phyloP scores from a whole-genome alignment of 2,329 filamentous ascomycete genomes.

The Apiospora kogelbergensis region DNA sequence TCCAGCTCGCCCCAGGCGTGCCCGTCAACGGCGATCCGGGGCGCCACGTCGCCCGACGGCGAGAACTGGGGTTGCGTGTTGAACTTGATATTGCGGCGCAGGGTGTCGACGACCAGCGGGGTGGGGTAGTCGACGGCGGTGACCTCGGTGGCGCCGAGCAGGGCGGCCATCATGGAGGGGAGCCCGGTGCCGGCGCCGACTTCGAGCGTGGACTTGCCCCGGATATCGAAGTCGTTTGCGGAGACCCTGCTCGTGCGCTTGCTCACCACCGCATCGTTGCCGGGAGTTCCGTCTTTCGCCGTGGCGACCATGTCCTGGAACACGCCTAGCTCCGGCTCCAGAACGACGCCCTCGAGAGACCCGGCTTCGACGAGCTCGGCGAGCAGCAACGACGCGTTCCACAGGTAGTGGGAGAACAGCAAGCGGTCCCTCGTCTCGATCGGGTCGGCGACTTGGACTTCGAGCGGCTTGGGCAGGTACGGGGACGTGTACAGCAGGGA shows the following conservation, averaged over 20 bases:
- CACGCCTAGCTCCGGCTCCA: background rate
- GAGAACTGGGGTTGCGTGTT: slow-evolving; percentile 44
- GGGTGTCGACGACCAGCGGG: slow-evolving; percentile 55
- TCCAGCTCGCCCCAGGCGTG: slow-evolving; percentile 64
- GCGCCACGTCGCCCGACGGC: slow-evolving; percentile 24
- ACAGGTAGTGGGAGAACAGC: slow-evolving; percentile 72
- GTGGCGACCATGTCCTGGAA: slow-evolving; percentile 1
- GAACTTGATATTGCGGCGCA: slow-evolving; percentile 55
- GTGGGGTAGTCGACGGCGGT: slow-evolving; percentile 70
- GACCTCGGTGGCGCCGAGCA: slow-evolving; percentile 50
- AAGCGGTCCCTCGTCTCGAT: slow-evolving; percentile 51
- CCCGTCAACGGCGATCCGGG: slow-evolving; percentile 49
- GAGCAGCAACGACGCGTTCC: slow-evolving; percentile 63
- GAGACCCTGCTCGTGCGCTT: background rate
- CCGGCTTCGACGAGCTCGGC: slow-evolving; percentile 56
- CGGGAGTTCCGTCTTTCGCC: background rate
- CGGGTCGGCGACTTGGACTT: slow-evolving; percentile 48
- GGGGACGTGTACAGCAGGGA: slow-evolving; percentile 59
- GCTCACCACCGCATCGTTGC: background rate
- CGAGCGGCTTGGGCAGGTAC: slow-evolving; percentile 44
- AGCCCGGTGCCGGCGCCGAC: slow-evolving; percentile 66
- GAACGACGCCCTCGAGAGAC: slow-evolving; percentile 30
- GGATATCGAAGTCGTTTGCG: slow-evolving; percentile 43
- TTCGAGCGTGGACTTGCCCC: slow-evolving; percentile 57
- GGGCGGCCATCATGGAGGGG: slow-evolving; percentile 48